A percentile compares a stretch with the other conserved stretches of the same genome.
These are phyloP conservation scores for Wickerhamomyces sp. DNA, from an alignment of 1,139 yeast genomes.

Conservation along the genomic window DNA sequence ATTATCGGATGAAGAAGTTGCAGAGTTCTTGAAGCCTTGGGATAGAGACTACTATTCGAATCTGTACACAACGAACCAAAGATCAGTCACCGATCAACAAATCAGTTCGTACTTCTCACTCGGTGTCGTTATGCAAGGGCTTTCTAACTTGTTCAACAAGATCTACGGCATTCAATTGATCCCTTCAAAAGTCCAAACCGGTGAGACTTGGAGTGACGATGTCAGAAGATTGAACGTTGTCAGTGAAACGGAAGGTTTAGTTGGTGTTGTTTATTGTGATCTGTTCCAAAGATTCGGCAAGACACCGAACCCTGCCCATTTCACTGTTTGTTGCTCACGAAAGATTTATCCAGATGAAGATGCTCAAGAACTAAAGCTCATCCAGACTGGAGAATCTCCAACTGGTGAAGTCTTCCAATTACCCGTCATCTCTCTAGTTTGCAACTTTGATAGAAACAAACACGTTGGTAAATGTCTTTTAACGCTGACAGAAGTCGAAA, in stretches of 20 bases:
- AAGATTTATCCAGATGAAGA: constrained; percentile 51
- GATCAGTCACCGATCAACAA: constrained; percentile 32
- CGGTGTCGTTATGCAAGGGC: constrained; percentile 83
- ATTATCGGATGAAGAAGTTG: constrained; percentile 35
- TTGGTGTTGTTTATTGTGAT: constrained; percentile 68
- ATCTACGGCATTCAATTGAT: constrained; percentile 74
- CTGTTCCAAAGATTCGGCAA: constrained; percentile 59
- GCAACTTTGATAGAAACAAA: constrained; percentile 60
- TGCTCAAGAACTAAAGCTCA: constrained; percentile 31
- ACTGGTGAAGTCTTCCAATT: constrained; percentile 55
- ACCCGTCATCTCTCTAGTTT: constrained; percentile 85
- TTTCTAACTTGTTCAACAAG: constrained; percentile 61
- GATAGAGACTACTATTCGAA: constrained; percentile 74
- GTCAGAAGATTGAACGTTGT: constrained; percentile 78
- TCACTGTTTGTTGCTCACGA: constrained; percentile 93
- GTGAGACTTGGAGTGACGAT: constrained; percentile 90
- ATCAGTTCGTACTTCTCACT: constrained; percentile 68
- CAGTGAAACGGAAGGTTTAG: constrained; percentile 49
- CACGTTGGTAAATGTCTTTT: constrained; percentile 40
- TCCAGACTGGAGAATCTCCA: constrained; percentile 33
- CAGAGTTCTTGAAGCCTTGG: constrained; percentile 71
- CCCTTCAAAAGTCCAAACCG: constrained; percentile 58
- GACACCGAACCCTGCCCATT: constrained; percentile 82
- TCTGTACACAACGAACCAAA: constrained; percentile 30
- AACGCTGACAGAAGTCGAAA: constrained; percentile 77